Evolutionary conservation across 148 eudicot species (phyloP), one percentile per base, ranked within the genome.

Genomic region (Rhododendron griersonianum): DNA sequence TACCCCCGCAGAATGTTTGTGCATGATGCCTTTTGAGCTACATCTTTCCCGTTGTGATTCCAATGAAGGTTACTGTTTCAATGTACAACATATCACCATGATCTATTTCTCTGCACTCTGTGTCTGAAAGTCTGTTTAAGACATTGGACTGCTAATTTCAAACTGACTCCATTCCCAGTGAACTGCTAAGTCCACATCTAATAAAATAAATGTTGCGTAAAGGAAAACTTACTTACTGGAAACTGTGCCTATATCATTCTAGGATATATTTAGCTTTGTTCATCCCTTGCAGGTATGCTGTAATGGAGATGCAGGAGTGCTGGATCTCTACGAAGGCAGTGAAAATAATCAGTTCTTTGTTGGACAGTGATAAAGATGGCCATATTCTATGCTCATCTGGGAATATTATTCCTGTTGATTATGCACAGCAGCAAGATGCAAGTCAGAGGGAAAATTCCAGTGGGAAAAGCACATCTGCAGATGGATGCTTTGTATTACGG

Each of bases 401-500:
- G 59, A 78, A 83, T 83, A 30, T n/a, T 41, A 48, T 73, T 80
- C 83, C 71, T n/a, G 78, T 81, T 65, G 82, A 44, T 71, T 33
- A 81, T 79, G 48, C 79, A 25, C 25, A 67, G 65, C 89, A 87
- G 30, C 89, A 82, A n/a, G 88, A 65, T 59, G 84, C 55, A 50
- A 82, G 53, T 75, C 77, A 39, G 81, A 81, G 41, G 47, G 86
- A 67, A 83, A 84, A 79, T 71, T 81, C 51, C 80, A 55, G 67
- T 85, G 86, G 71, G 48, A 59, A 77, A 86, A 84, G 80, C 90
- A 73, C 76, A 85, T 59, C 74, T 81, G 16, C 45, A 53, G 89
- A 86, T 87, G 88, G 88, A 81, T 94, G 95, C 91, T 84, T 97
- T 81, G 67, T 81, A 82, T 61, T 97, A 69, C 91, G 91, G 63